Evolutionary conservation across 805 yeast genomes (phyloP).

Genomic region (Candida vartiovaarae): DNA sequence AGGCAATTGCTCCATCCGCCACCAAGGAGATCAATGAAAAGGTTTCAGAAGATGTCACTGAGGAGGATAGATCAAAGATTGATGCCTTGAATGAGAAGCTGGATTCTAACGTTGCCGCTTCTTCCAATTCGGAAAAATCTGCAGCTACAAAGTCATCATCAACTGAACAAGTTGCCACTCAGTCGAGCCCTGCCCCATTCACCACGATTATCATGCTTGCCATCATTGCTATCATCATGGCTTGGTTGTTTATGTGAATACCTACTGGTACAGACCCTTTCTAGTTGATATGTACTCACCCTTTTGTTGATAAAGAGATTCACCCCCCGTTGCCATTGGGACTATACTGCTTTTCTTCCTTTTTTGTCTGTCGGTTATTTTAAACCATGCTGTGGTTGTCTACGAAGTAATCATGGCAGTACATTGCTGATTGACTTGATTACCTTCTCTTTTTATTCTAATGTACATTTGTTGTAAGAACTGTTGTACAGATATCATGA

Average conservation of each 20-base stretch:
- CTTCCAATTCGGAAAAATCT: conserved; percentile 13
- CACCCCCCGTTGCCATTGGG: too few species aligned
- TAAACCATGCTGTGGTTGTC: too few species aligned
- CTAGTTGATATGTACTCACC: too few species aligned
- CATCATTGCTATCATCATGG: conserved; percentile 48
- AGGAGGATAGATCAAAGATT: conserved; percentile 34
- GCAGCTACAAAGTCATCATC: conserved; percentile 16
- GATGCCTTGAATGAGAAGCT: conserved; percentile 37
- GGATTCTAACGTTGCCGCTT: conserved; percentile 32
- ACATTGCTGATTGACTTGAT: too few species aligned
- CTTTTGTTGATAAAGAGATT: too few species aligned
- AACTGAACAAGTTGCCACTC: conserved; percentile 22
- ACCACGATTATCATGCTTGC: conserved; percentile 49
- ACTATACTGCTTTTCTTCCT: too few species aligned
- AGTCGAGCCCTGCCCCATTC: conserved; percentile 43
- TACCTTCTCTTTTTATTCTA: too few species aligned
- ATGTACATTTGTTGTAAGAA: too few species aligned
- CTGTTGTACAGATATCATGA: too few species aligned
- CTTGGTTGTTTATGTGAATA: conserved; percentile 52
- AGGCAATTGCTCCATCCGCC: conserved; percentile 2
- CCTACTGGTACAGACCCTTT: not conserved
- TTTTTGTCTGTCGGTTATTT: too few species aligned
- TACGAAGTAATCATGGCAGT: too few species aligned
- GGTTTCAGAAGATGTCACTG: conserved; percentile 26
- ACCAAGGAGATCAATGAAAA: conserved; percentile 6